Evolutionary conservation across 1,284 basidiomycete genomes (phyloP), one percentile per base, ranked within the genome.

Genomic region (Ustilago sp.): DNA sequence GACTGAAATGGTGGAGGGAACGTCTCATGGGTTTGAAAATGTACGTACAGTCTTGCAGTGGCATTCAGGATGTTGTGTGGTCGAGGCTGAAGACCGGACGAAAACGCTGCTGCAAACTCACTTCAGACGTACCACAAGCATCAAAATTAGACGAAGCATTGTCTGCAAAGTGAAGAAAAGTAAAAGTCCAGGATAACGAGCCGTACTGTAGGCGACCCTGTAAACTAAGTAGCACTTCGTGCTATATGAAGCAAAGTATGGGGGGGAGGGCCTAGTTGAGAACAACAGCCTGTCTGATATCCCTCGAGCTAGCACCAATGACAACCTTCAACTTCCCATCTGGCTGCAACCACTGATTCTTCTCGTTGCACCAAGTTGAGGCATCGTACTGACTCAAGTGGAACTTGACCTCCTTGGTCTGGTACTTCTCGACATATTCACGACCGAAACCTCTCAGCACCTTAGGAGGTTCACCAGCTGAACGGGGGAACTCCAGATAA

Each of bases 401-500:
- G 39, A 76, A 80, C 2, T 59, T 71, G 45, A 82, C 69, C 47
- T 57, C 39, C 35, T 59, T 65, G 8, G 64, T 75, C 19, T 77
- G 41, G 35, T 67, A 69, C 51, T 61, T 62, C 31, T 62, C 61
- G 45, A 84, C 8, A 50, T 39, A 64, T 8, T 79, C 54, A 7
- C 79, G 68, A 19, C 80, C 81, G 59, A 84, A 84, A n/a, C 47
- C 59, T 23, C 83, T 80, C 9, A 84, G 71, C 7, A 81, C 77
- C 63, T 75, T 80, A 11, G 80, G 80, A 3, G 83, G 83, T 58
- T 81, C 82, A 35, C 76, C 77, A 2, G 80, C 73, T 28, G 58
- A 57, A 4, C 61, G 38, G 8, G 82, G 77, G 76, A 81, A 83
- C 34, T 59, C 61, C 17, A 84, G 61, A 63, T 84, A 84, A 1